Conservation (phyloP, 177 flowering plant species). For the Vitis hybrid region DNA sequence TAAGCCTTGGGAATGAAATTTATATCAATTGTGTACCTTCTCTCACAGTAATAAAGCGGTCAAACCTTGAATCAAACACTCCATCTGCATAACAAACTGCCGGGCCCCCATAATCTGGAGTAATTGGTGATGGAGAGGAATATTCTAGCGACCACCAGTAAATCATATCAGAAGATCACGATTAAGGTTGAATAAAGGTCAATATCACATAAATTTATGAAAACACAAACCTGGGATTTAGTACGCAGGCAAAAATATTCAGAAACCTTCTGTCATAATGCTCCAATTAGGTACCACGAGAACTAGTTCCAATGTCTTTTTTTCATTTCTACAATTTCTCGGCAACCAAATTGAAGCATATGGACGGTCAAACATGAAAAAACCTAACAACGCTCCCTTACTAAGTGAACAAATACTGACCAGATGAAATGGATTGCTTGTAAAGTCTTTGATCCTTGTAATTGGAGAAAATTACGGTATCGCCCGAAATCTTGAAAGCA, state of each 20-base stretch:
- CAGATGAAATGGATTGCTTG: conserved; percentile 58
- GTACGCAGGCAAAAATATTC: not conserved
- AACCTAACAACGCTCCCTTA: too few species aligned
- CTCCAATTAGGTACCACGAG: too few species aligned
- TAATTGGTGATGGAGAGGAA: conserved; percentile 60
- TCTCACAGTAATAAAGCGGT: conserved; percentile 64
- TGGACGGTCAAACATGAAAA: too few species aligned
- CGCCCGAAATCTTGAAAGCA: conserved; percentile 64
- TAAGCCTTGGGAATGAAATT: not conserved
- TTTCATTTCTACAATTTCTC: too few species aligned
- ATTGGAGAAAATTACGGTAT: conserved; percentile 71
- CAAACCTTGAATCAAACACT: conserved; percentile 71
- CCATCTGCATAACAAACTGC: conserved; percentile 86
- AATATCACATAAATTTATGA: not conserved
- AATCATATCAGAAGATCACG: not conserved
- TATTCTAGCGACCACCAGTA: conserved; percentile 27
- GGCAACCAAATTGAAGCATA: too few species aligned
- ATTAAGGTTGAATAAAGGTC: not conserved
- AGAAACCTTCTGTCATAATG: too few species aligned
- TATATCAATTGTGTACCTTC: conserved; percentile 59
- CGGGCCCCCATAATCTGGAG: conserved; percentile 88
- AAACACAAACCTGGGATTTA: not conserved
- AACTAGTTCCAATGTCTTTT: too few species aligned
- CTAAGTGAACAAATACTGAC: conserved; percentile 23
- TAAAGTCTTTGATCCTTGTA: conserved; percentile 91